These are phyloP conservation scores for Cladophialophora carrionii DNA, from an alignment of 2,329 filamentous ascomycete genomes.

Conservation along the genomic window DNA sequence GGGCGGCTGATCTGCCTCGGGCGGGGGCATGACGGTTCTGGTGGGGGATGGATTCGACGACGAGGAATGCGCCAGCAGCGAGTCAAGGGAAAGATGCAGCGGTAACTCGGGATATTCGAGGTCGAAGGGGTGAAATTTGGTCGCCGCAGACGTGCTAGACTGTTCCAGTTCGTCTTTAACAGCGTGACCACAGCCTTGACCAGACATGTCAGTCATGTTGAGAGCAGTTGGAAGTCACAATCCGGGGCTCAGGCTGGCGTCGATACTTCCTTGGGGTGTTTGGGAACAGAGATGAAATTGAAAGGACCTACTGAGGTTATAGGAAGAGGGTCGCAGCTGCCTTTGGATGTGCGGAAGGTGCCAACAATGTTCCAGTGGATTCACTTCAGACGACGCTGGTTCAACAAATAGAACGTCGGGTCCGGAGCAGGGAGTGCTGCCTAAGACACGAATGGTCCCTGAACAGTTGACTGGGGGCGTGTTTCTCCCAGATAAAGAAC, in stretches of 20 bases:
- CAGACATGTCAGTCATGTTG: slow-evolving; percentile 24
- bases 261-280: not conserved
- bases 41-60: slow-evolving; percentile 16
- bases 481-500: not conserved
- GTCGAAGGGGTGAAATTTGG: slow-evolving; percentile 7
- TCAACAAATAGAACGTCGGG: slow-evolving; percentile 11
- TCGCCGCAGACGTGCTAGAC: not conserved
- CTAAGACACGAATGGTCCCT: not conserved
- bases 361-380: slow-evolving; percentile 11
- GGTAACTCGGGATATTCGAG: slow-evolving; percentile 30
- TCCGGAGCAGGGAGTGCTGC: slow-evolving; percentile 2
- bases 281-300: not conserved
- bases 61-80: slow-evolving; percentile 34
- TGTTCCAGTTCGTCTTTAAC: slow-evolving; percentile 8
- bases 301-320: slow-evolving; percentile 10
- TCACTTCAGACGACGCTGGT: slow-evolving; percentile 6
- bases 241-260: not conserved
- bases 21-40: slow-evolving; percentile 22
- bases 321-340: slow-evolving; percentile 1
- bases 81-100: slow-evolving; percentile 35
- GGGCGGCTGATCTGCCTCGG: slow-evolving; percentile 35
- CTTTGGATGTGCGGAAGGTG: not conserved
- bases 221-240: not conserved
- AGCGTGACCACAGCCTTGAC: slow-evolving; percentile 13
- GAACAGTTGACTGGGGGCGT: not conserved